Evolutionary conservation across 2,329 filamentous ascomycete species (phyloP), one percentile per base, ranked within the genome.

Genomic region (Fusarium albosuccineum): DNA sequence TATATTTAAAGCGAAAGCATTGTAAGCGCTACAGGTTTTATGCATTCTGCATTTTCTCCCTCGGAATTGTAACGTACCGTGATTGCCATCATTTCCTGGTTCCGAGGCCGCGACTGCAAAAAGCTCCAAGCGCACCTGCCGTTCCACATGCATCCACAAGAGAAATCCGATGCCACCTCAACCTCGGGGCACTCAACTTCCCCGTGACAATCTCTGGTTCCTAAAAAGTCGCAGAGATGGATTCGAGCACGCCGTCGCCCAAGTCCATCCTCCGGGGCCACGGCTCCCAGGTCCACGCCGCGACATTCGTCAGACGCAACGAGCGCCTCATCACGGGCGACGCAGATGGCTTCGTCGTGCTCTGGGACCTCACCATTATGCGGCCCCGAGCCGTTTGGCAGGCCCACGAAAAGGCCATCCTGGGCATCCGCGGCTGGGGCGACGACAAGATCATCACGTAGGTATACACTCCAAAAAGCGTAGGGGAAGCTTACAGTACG

Each of bases 291-390:
- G 89, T 97, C 48, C 94, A 97, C 75, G 87, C 89, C 17, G 85
- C 94, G 5, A 82, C 86, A 53, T 95, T 98, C 75, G 83, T 93
- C 69, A 85, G 87, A 54, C 78, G 82, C 40, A 97, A 97, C 76
- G 85, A 87, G 60, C 90, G 92, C 34, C 88, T 99, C 6, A 82
- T 93, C 11, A 96, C 93, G 1, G 95, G 92, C 36, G 96, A 99
- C 79, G 92, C 93, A 9, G 92, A 97, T 41, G 96, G 96, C 61
- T 97, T 91, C 85, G 84, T 97, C 34, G 86, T 97, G 7, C 81
- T 94, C 22, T 99, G 96, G 96, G 91, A 92, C 75, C 82, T 97
- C 39, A 86, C 90, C 27, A 92, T 90, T 52, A 94, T 97, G 83
- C 87, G 96, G 34, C 88, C 95, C 0, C 84, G 89, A 9, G 92